phyloP scores from a whole-genome alignment of 2,329 filamentous ascomycete genomes.

The Seiridium cupressi region DNA sequence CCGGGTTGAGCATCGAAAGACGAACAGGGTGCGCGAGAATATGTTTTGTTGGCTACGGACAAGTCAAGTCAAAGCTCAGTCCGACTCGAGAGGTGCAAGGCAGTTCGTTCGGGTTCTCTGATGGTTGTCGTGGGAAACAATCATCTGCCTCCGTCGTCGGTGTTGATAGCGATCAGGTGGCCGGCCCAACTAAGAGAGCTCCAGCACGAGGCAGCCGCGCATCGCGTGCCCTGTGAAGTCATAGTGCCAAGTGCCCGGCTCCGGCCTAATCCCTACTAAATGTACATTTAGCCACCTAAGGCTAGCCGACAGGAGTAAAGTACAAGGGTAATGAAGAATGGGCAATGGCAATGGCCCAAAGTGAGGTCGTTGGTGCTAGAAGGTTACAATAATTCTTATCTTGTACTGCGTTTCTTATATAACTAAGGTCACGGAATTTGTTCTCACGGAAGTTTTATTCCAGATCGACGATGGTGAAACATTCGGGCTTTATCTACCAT shows the following conservation, averaged over 20 bases:
- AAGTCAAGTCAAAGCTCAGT: neutral
- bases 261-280: too few species aligned
- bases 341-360: too few species aligned
- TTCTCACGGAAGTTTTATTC: too few species aligned
- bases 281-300: too few species aligned
- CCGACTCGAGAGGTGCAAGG: neutral
- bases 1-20: neutral
- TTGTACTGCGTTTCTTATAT: too few species aligned
- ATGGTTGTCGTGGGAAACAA: conserved; percentile 6
- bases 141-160: conserved; percentile 7
- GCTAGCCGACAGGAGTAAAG: too few species aligned
- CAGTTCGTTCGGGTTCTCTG: neutral
- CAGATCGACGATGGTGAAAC: too few species aligned
- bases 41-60: neutral
- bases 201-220: conserved; percentile 6
- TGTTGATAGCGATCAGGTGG: conserved; percentile 6
- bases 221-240: conserved; percentile 10
- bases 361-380: too few species aligned
- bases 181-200: neutral
- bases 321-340: too few species aligned
- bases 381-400: too few species aligned
- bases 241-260: neutral
- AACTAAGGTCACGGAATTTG: too few species aligned
- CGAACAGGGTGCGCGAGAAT: neutral
- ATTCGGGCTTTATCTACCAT: too few species aligned